These are phyloP conservation scores for Talaromyces pinophilus DNA, from an alignment of 2,329 filamentous ascomycete genomes.

Conservation along the genomic window DNA sequence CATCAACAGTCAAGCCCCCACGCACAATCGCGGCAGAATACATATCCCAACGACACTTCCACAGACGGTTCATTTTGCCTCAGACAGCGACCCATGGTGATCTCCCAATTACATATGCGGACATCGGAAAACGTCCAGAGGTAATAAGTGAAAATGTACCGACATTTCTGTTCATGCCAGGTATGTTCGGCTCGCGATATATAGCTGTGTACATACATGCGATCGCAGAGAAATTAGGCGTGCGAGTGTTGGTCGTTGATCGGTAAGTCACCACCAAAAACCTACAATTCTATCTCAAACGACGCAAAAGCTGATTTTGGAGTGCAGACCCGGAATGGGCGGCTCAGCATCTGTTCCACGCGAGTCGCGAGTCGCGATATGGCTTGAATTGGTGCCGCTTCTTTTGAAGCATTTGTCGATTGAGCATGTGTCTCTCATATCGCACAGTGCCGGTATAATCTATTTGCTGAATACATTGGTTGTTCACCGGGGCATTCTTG, in stretches of 20 bases:
- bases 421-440: slow-evolving; percentile 41
- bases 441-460: slow-evolving; percentile 47
- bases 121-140: slow-evolving; percentile 25
- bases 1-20: not conserved
- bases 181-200: slow-evolving; percentile 35
- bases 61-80: slow-evolving; percentile 28
- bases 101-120: slow-evolving; percentile 29
- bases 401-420: slow-evolving; percentile 42
- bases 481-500: slow-evolving; percentile 37
- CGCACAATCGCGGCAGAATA: slow-evolving; percentile 12
- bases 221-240: slow-evolving; percentile 29
- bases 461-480: slow-evolving; percentile 47
- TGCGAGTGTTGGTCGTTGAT: slow-evolving; percentile 32
- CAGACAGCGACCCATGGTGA: slow-evolving; percentile 23
- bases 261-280: slow-evolving; percentile 22
- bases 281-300: not conserved
- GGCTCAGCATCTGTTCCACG: slow-evolving; percentile 44
- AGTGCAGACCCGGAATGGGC: slow-evolving; percentile 47
- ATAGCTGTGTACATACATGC: slow-evolving; percentile 27
- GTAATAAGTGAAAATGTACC: slow-evolving; percentile 13
- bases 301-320: not conserved
- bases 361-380: slow-evolving; percentile 39
- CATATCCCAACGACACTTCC: slow-evolving; percentile 29
- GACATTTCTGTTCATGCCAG: slow-evolving; percentile 29
- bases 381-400: slow-evolving; percentile 45